Evolutionary conservation across 495 filamentous ascomycete genomes (phyloP), one percentile per base, ranked within the genome.

Genomic region (Penicillium pulvis): DNA sequence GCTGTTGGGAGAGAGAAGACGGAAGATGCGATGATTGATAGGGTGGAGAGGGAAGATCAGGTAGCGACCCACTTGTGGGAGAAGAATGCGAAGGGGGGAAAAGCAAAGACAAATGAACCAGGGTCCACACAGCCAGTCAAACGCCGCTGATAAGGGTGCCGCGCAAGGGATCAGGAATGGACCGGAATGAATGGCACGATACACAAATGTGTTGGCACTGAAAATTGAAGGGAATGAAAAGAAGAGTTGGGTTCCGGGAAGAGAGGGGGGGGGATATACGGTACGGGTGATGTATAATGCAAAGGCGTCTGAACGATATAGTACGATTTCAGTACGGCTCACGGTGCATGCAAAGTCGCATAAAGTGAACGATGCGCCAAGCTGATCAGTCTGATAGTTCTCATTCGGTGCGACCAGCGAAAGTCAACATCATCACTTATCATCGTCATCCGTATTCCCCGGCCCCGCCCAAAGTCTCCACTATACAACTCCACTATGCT

Each of bases 161-260:
- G 19, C 39, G 56, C 47, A 62, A 57, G 60, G 60, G 59, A 51
- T 26, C 49, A 46, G 55, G 53, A 56, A 57, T 57, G 59, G 31
- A 33, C 17, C 30, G 33, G 48, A 45, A 20, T 28, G 31, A 31
- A 51, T 16, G 44, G 43, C 39, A 41, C 9, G 12, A 11, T 41
- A 41, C 16, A n/a, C 39, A n/a, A 41, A 41, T 41, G 14, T 17
- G 39, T 6, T n/a, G 14, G 39, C 14, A 20, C 19, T 16, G 19
- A 19, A 35, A n/a, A 26, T 50, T 19, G 19, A 14, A 59, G n/a
- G 36, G 24, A 14, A 30, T 26, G 26, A 9, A 20, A 19, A 10
- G 26, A 17, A 49, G 46, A 48, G 46, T 36, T 36, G 10, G 10
- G 6, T 2, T 28, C 4, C 6, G 45, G 45, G 45, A 19, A 23